Evolutionary conservation across 2,329 filamentous ascomycete genomes (phyloP), one percentile per base, ranked within the genome.

Genomic region (Fusarium neocosmosporiellum): DNA sequence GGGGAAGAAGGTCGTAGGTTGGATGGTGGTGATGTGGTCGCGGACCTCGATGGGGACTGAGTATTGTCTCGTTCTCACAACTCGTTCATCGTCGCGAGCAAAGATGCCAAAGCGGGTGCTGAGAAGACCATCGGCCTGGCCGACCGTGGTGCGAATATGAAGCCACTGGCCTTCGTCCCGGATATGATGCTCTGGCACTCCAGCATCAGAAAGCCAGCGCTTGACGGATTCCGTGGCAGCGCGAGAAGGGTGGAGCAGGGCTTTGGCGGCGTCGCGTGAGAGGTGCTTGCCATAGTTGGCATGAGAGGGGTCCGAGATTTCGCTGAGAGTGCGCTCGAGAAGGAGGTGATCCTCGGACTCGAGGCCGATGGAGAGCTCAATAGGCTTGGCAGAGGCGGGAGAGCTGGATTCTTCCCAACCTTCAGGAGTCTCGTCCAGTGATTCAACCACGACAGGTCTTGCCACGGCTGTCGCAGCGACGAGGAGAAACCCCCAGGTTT

Each of bases 261-360:
- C 80, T 62, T 85, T 84, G 63, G 88, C 84, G 69, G 88, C 84
- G 11, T 86, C 81, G 9, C 85, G 83, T 18, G 82, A 79, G 71
- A 88, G 83, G 70, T 88, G 84, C 48, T 84, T 81, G 20, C 88
- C 87, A 66, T 89, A 89, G 20, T 80, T 82, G 1, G 76, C 64
- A 64, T 86, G 81, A 6, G 78, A 80, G 0, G 88, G 88, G 0
- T 86, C 85, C 2, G 87, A 88, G 70, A 89, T 84, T 24, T 86
- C 81, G 48, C 84, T 70, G 13, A 89, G 79, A 2, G 84, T 82
- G 55, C 83, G 78, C 63, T 87, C 86, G 29, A 89, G 64, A 3
- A 74, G 48, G 1, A 75, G 53, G 1, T 70, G 63, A 39, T 77
- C 71, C 9, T 73, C 67, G 2, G 80, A 69, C 7, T 76, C 67